These are phyloP conservation scores for Nannochloropsis salina DNA, from an alignment of 108 stramenopile genomes.

Conservation along the genomic window DNA sequence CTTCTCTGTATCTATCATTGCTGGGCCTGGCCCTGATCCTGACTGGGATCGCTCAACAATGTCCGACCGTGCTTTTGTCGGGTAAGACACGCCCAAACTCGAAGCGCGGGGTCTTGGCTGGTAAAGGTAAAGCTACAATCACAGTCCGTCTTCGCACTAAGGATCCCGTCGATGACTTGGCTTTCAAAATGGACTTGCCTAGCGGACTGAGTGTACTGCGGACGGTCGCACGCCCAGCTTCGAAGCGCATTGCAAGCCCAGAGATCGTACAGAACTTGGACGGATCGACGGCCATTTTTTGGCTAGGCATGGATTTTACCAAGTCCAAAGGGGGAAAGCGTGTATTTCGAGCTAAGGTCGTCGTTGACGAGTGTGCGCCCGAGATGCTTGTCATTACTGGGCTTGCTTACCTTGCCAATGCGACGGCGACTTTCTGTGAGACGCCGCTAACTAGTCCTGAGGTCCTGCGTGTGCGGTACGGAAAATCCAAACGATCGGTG, in stretches of 20 bases:
- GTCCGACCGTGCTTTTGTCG: not conserved
- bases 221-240: not conserved
- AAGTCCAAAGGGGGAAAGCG: not conserved
- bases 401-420: not conserved
- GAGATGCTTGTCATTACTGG: not conserved
- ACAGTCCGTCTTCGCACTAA: not conserved
- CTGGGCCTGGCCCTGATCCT: not conserved
- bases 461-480: not conserved
- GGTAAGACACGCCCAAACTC: not conserved
- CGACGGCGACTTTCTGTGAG: not conserved
- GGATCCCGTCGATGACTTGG: not conserved
- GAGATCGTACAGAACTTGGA: not conserved
- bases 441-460: not conserved
- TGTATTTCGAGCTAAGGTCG: not conserved
- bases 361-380: not conserved
- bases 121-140: not conserved
- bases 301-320: not conserved
- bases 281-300: not conserved
- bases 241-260: not conserved
- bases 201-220: not conserved
- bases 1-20: not conserved
- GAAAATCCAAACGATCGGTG: not conserved
- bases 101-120: not conserved
- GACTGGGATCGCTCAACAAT: not conserved
- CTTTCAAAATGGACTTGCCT: not conserved